A percentile compares a stretch with the other conserved stretches of the same genome.
Evolutionary conservation across 2,329 filamentous ascomycete species (phyloP).

Genomic region (Sporothrix pallida): DNA sequence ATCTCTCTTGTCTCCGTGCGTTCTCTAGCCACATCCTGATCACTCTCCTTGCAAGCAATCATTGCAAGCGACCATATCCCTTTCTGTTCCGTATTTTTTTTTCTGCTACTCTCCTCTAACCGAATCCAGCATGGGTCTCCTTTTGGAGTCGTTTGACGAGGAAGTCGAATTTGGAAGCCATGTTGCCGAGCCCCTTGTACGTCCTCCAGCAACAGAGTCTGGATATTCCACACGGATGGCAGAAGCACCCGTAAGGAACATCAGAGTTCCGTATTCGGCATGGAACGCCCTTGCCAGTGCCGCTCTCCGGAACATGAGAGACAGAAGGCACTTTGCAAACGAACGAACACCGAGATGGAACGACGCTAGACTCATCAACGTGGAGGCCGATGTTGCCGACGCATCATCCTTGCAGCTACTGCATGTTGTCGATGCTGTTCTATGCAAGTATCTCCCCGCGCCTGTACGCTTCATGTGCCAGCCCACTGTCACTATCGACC

Average conservation of each 20-base stretch:
- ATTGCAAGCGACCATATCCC: neutral
- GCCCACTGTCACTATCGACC: neutral
- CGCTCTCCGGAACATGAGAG: neutral
- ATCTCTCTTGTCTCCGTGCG: no score
- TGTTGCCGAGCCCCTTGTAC: neutral
- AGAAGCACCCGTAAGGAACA: neutral
- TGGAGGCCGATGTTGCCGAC: conserved; percentile 3
- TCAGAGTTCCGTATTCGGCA: neutral
- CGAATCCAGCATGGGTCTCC: neutral
- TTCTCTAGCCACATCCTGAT: no score
- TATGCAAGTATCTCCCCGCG: neutral
- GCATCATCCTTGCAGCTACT: neutral
- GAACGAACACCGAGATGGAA: neutral
- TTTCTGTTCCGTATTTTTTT: neutral
- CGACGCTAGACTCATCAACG: neutral
- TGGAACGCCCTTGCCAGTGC: neutral
- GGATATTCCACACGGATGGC: neutral
- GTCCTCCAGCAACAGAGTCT: neutral
- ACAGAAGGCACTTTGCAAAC: neutral
- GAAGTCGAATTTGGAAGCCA: neutral
- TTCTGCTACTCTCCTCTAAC: neutral
- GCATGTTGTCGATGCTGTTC: neutral
- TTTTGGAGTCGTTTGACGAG: neutral
- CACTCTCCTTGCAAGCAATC: no score
- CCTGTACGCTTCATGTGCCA: neutral